Base-by-base conservation (phyloP, 768 basidiomycete species). In the Suillus brevipes region DNA sequence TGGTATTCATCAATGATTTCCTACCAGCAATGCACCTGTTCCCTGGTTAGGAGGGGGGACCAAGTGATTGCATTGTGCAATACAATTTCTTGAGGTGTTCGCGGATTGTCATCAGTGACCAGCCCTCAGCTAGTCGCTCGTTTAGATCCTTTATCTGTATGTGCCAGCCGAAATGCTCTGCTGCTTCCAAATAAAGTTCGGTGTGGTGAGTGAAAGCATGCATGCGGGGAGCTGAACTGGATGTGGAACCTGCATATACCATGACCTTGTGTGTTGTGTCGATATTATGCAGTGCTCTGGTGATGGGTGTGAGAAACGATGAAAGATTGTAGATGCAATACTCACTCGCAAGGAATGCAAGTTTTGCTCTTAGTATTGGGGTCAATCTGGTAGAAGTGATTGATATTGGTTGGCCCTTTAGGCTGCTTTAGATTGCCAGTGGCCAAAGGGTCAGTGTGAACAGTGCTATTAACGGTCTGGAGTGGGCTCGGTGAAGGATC, bases 1-100 rank as follows among this genome's bases (percentile, higher is more conserved):
- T 3, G 23, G 20, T 68, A 68, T 2, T 63, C 60, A 23, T 64
- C 45, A 28, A 72, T 7, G 0, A 43, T 43, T 6, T 47, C 45
- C 45, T n/a, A 47, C 10, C 4, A 23, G 45, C n/a, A 47, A 45
- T 10, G n/a, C 45, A 47, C 12, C n/a, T 23, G 45, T 13, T 47
- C 45, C 45, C n/a, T 23, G 45, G n/a, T 23, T 47, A 13, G 45
- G 45, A 2, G 34, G 45, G 45, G 12, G 45, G 45, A 13, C 45
- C 45, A 47, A 47, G 45, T 12, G 45, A 23, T 12, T 47, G 45
- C 20, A 47, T 47, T 5, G n/a, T 47, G 9, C n/a, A 47, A 13
- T n/a, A n/a, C 2, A 0, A 47, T 47, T 47, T 47, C 12, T 23
- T 47, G 4, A 47, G 45, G 10, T 2, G 12, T 47, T 23, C 10